Conservation (phyloP, 2,329 filamentous ascomycete genomes). For the Diplocarpon rosae region DNA sequence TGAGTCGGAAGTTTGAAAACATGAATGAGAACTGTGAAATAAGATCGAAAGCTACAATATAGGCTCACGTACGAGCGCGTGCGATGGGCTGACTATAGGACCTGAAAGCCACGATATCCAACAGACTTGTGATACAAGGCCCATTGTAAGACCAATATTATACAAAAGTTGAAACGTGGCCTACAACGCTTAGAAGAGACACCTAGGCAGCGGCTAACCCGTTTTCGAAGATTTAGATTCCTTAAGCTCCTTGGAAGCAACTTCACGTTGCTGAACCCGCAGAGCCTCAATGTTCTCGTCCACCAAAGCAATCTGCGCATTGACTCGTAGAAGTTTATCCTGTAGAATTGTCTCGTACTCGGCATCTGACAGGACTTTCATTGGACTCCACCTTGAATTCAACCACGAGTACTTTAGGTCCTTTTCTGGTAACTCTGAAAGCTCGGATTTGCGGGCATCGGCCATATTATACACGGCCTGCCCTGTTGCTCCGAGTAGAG, state of each 20-base stretch:
- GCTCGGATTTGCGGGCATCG: constrained; percentile 29
- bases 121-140: background rate
- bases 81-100: too few species aligned
- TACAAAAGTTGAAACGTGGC: background rate
- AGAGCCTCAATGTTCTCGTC: constrained; percentile 61
- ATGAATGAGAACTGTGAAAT: too few species aligned
- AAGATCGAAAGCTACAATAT: too few species aligned
- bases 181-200: too few species aligned
- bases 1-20: too few species aligned
- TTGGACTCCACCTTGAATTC: constrained; percentile 58
- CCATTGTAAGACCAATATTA: background rate
- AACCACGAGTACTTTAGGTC: constrained; percentile 30
- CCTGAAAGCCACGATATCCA: background rate
- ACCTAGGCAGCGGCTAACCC: background rate
- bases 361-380: constrained; percentile 58
- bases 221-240: constrained; percentile 1
- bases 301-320: constrained; percentile 67
- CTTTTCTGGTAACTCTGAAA: constrained; percentile 21
- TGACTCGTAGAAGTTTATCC: constrained; percentile 59
- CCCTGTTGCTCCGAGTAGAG: constrained; percentile 43
- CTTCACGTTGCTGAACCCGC: constrained; percentile 11
- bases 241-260: constrained; percentile 1
- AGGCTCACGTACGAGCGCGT: too few species aligned
- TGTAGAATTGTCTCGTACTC: constrained; percentile 61
- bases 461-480: constrained; percentile 44